These are phyloP conservation scores for Fusarium euwallaceae DNA, from an alignment of 2,329 filamentous ascomycete species.

Conservation along the genomic window DNA sequence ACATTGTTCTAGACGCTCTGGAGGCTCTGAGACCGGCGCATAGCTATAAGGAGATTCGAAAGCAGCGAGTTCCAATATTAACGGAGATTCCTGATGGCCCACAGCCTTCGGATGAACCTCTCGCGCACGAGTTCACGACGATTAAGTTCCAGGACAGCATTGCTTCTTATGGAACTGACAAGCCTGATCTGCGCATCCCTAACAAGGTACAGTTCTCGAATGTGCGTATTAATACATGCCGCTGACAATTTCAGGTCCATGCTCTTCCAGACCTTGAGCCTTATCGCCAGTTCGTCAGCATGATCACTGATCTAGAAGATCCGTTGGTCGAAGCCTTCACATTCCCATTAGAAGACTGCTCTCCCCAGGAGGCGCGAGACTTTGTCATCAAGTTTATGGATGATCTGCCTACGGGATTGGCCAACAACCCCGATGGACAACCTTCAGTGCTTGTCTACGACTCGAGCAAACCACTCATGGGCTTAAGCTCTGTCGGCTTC, in stretches of 20 bases:
- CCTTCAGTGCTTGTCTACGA: conserved; percentile 86
- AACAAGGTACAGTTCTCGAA: conserved; percentile 64
- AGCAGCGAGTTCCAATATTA: conserved; percentile 51
- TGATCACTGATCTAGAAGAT: conserved; percentile 77
- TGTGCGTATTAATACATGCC: accelerated
- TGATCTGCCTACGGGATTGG: conserved; percentile 68
- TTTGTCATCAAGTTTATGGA: conserved; percentile 82
- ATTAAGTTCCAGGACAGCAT: conserved; percentile 69
- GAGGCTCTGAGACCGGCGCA: conserved; percentile 46
- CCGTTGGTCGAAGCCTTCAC: conserved; percentile 83
- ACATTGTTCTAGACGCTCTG: conserved; percentile 51
- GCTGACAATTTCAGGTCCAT: conserved; percentile 64
- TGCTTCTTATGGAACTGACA: conserved; percentile 86
- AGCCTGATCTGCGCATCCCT: conserved; percentile 86
- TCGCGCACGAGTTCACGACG: conserved; percentile 51
- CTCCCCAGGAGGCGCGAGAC: conserved; percentile 65
- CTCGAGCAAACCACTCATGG: conserved; percentile 77
- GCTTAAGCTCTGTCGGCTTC: conserved; percentile 80
- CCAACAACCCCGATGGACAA: conserved; percentile 79
- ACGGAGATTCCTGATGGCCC: conserved; percentile 40
- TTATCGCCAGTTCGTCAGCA: conserved; percentile 75
- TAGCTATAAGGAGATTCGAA: conserved; percentile 74
- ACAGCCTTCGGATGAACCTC: conserved; percentile 29
- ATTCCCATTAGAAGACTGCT: conserved; percentile 68
- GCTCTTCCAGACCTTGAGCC: conserved; percentile 69